phyloP scores from a whole-genome alignment of 1,139 yeast species.

The Yamadazyma taylorii region DNA sequence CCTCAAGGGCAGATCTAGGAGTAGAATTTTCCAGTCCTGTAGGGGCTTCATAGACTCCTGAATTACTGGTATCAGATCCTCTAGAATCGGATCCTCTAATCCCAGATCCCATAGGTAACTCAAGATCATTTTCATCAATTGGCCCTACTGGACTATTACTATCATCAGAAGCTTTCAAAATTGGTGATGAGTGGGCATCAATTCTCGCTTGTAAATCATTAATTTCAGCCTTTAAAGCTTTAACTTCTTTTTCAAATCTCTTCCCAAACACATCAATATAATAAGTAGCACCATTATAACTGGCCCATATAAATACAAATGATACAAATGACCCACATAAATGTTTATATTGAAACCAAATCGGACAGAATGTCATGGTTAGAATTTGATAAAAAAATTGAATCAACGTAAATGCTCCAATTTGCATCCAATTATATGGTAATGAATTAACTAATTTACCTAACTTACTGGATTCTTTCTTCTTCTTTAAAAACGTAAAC shows the following conservation, averaged over 20 bases:
- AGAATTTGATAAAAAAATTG: constrained; percentile 84
- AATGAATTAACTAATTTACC: constrained; percentile 81
- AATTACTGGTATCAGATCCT: no score
- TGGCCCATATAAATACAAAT: constrained; percentile 72
- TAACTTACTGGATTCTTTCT: constrained; percentile 61
- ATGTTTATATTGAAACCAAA: constrained; percentile 72
- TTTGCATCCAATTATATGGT: constrained; percentile 81
- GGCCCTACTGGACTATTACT: not conserved
- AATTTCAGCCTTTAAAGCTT: constrained; percentile 67
- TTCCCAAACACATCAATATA: constrained; percentile 90
- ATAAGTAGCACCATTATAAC: constrained; percentile 93
- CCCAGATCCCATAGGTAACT: no score
- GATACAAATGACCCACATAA: constrained; percentile 70
- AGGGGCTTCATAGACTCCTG: no score
- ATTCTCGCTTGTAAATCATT: constrained; percentile 53
- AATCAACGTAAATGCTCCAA: constrained; percentile 78
- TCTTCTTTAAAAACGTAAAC: constrained; percentile 76
- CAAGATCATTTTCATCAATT: not conserved
- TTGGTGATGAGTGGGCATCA: constrained; percentile 39
- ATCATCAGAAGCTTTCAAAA: constrained; percentile 15
- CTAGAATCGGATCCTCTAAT: no score
- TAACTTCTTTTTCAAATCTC: constrained; percentile 80
- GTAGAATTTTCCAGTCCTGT: no score
- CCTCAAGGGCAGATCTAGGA: no score
- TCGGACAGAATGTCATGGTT: constrained; percentile 89